Conservation (phyloP, 176 grass and related monocot species). For the Raddia guianensis region DNA sequence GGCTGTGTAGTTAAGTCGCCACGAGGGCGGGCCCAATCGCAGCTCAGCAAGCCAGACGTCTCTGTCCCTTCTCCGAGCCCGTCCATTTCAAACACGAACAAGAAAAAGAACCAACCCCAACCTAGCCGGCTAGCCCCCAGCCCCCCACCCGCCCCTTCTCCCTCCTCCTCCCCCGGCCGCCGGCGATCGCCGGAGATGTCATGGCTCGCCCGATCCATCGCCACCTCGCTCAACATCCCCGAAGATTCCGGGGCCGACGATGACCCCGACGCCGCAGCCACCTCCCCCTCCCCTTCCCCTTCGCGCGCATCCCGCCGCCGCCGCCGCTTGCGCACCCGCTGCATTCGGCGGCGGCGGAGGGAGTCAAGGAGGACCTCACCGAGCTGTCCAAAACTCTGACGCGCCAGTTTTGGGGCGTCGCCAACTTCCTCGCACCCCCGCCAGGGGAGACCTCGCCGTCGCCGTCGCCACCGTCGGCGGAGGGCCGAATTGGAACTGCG, state of each 20-base stretch:
- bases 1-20: not conserved
- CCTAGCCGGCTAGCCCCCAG: slow-evolving; percentile 1
- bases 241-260: slow-evolving; percentile 46
- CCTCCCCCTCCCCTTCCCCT: not conserved
- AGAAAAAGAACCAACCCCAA: slow-evolving; percentile 28
- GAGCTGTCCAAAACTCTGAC: slow-evolving; percentile 78
- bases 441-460: slow-evolving; percentile 43
- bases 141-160: not conserved
- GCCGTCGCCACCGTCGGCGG: slow-evolving; percentile 28
- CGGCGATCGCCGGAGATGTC: slow-evolving; percentile 69
- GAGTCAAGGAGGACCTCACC: slow-evolving; percentile 90
- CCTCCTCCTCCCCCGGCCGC: slow-evolving; percentile 1
- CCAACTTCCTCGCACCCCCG: slow-evolving; percentile 81
- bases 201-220: slow-evolving; percentile 82
- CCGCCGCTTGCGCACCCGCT: slow-evolving; percentile 30
- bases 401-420: slow-evolving; percentile 83
- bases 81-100: slow-evolving; percentile 57
- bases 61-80: slow-evolving; percentile 21
- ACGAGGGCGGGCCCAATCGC: slow-evolving; percentile 34
- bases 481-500: not conserved
- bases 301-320: slow-evolving; percentile 36
- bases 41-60: slow-evolving; percentile 48
- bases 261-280: slow-evolving; percentile 36
- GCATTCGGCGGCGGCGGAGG: slow-evolving; percentile 49
- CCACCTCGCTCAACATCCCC: slow-evolving; percentile 64